phyloP scores from a whole-genome alignment of 2,329 filamentous ascomycete genomes.

The Helminthosporium solani region DNA sequence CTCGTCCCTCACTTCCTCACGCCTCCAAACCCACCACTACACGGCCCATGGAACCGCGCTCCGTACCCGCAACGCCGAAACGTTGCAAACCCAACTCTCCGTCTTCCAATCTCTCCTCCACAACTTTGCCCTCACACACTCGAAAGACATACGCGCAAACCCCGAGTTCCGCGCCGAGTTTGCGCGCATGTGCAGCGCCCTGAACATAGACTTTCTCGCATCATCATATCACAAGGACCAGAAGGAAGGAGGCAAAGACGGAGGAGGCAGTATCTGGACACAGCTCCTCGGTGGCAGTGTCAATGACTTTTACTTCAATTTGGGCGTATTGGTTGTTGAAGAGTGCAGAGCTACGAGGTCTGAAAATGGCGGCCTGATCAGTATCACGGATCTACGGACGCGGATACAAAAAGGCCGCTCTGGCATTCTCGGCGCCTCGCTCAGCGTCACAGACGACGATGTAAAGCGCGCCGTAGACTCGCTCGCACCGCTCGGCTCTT shows the following conservation, averaged over 20 bases:
- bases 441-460: conserved; percentile 82
- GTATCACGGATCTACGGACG: conserved; percentile 76
- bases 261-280: conserved; percentile 77
- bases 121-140: conserved; percentile 92
- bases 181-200: conserved; percentile 95
- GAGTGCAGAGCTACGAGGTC: conserved; percentile 81
- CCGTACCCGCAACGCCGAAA: conserved; percentile 79
- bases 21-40: conserved; percentile 81
- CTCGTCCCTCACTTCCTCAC: conserved; percentile 59
- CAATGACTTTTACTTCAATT: conserved; percentile 98
- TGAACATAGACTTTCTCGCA: conserved; percentile 91
- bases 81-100: conserved; percentile 87
- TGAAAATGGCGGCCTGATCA: conserved; percentile 91
- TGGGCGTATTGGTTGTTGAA: conserved; percentile 93
- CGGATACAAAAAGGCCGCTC: conserved; percentile 66
- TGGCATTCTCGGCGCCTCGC: conserved; percentile 70
- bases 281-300: conserved; percentile 88
- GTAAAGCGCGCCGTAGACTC: conserved; percentile 85
- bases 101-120: conserved; percentile 95
- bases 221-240: conserved; percentile 46
- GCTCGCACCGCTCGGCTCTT: conserved; percentile 81
- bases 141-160: conserved; percentile 92
- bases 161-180: conserved; percentile 95
- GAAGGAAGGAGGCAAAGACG: conserved; percentile 50
- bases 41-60: conserved; percentile 85